Conservation (phyloP, 169 alveolate genomes). For the Plasmodium malariae region DNA sequence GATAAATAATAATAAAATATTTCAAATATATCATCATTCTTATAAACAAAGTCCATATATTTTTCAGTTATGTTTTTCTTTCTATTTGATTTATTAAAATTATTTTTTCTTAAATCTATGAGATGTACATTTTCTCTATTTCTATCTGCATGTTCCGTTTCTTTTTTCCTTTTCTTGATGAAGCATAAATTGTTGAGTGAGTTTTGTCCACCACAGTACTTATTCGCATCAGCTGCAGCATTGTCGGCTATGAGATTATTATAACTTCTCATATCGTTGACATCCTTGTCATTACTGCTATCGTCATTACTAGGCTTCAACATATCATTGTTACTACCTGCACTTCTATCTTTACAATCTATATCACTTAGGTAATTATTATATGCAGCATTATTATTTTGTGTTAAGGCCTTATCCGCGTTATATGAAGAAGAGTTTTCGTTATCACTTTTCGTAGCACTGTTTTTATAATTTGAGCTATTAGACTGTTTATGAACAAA, state of each 20-base stretch:
- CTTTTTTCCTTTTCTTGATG: background rate
- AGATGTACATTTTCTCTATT: background rate
- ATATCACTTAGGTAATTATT: background rate
- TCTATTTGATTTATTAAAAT: constrained; percentile 29
- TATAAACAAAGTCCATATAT: constrained; percentile 22
- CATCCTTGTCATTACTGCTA: background rate
- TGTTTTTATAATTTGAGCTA: background rate
- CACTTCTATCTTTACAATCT: background rate
- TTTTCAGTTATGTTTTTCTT: constrained; percentile 30
- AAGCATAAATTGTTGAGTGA: no score
- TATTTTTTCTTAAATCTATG: background rate
- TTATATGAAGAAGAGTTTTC: background rate
- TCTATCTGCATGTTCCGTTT: background rate
- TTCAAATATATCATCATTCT: constrained; percentile 39
- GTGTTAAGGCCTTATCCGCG: background rate
- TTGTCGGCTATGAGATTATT: no score
- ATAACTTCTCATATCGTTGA: no score
- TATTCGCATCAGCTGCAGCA: background rate
- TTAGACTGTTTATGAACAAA: background rate
- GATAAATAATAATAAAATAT: constrained; percentile 65
- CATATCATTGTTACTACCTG: background rate
- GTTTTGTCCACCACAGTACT: background rate
- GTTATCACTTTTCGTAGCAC: background rate
- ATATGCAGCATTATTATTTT: background rate
- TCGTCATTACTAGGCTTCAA: background rate